Base-by-base conservation (phyloP, 2,329 filamentous ascomycete genomes). In the Cercospora zeae-maydis region DNA sequence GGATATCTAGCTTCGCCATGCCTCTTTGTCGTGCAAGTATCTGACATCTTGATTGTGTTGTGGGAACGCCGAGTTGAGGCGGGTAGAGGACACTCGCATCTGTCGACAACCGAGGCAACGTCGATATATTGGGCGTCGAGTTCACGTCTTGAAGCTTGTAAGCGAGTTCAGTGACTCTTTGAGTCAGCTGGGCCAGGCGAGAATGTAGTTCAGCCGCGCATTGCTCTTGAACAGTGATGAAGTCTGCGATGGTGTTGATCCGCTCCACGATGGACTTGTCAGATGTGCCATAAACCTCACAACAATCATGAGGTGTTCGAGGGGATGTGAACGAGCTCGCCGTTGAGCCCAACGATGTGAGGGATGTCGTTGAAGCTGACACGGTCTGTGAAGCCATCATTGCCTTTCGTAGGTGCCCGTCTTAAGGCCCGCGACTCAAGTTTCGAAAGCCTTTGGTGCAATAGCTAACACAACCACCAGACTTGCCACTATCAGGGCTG, bases 381-480 rank as follows among this genome's bases (percentile, higher is more conserved):
- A 4, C 47, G 10, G 47, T 30, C 30, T 52, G 47, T 9, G 24
- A 33, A 30, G 13, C 36, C 37, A 39, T 37, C 34, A 39, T 27
- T 21, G 24, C 27, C 16, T 6, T 14, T 45, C 21, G 9, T 39
- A 11, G 33, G n/a, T 14, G 34, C 27, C 24, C 11, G 36, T 16
- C 21, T 68, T 63, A 69, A 52, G 63, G 68, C 63, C 24, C 24
- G 6, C 24, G 24, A 27, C 6, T 27, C 24, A 27, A 27, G 6
- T 3, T 6, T 72, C 79, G 71, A 80, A 80, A 34, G 73, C 76
- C 42, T 69, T 67, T 3, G 83, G 81, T 21, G 82, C 81, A 65
- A 87, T 78, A 2, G 79, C 81, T 65, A 88, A 68, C 45, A 88
- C 83, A 2, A 88, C 83, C 11, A 85, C 81, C 67, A 88, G 73